Evolutionary conservation across 2,329 filamentous ascomycete species (phyloP), one percentile per base, ranked within the genome.

Genomic region (Colletotrichum abscissum): DNA sequence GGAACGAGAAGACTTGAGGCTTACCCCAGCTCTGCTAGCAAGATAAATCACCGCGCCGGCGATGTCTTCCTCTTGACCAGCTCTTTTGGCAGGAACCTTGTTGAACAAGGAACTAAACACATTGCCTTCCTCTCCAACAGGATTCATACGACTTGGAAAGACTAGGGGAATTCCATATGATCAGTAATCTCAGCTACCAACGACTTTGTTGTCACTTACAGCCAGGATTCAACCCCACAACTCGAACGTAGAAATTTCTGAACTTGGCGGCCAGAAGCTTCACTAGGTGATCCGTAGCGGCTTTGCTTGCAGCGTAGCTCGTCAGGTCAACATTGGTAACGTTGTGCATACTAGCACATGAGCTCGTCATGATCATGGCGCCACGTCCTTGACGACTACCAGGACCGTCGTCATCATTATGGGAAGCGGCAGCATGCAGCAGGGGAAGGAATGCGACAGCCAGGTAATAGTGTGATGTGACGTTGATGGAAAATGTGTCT

Each of bases 341-440:
- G 77, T 88, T 88, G 72, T 88, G 86, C 82, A 88, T 85, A 76
- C 86, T 87, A 2, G 87, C 86, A 75, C 87, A 88, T 2, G 84
- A 86, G 76, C 87, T 88, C 4, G 86, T 88, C 5, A 89, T 79
- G 4, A 88, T 79, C 19, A 88, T 78, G 0, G 84, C 84, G 0
- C 86, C 87, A 7, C 86, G 80, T 8, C 87, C 86, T 30, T 84
- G 66, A 5, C 58, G 63, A 63, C 77, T 54, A 1, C 76, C 77
- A 4, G 64, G 9, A 79, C 83, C 67, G 77, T 75, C 3, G 79
- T 82, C 66, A 75, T 79, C 28, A 69, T 76, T 19, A 78, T 79
- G 74, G 5, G 80, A 77, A 4, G 82, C 81, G 0, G 86, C 86
- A 8, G 82, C 82, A 0, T 78, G 82, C 1, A 88, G 78, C 3